Conservation (phyloP, 1,284 basidiomycete species). For the Austroboletus novae-zelandiae region DNA sequence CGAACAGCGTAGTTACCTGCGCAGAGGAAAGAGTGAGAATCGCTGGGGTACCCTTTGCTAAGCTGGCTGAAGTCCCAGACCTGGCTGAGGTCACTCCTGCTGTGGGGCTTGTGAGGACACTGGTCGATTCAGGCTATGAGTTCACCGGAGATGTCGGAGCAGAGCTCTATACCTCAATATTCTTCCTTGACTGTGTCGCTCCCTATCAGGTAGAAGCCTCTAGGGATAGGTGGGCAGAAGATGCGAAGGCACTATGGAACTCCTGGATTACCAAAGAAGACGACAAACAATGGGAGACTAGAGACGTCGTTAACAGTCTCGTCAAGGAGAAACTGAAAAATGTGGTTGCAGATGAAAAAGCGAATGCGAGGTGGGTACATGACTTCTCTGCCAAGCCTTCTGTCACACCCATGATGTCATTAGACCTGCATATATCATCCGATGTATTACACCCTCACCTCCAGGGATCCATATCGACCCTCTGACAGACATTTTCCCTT, state of each 20-base stretch:
- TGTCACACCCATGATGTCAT: background rate
- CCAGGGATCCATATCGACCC: conserved; percentile 36
- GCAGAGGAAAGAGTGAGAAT: conserved; percentile 13
- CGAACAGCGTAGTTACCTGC: conserved; percentile 12
- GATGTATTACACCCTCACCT: conserved; percentile 31
- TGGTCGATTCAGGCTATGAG: conserved; percentile 20
- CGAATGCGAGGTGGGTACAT: conserved; percentile 37
- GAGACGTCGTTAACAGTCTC: conserved; percentile 26
- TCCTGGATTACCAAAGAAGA: conserved; percentile 31
- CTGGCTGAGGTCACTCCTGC: conserved; percentile 1
- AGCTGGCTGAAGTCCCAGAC: conserved; percentile 1
- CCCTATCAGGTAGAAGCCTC: conserved; percentile 7
- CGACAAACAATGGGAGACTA: conserved; percentile 11
- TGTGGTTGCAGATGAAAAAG: conserved; percentile 43
- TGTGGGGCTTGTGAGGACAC: conserved; percentile 12
- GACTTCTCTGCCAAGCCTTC: conserved; percentile 13
- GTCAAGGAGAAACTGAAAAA: conserved; percentile 43
- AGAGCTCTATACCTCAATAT: conserved; percentile 23
- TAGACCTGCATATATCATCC: conserved; percentile 51
- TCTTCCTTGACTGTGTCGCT: conserved; percentile 25
- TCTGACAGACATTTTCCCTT: conserved; percentile 53
- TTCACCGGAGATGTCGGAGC: conserved; percentile 20
- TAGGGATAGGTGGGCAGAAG: conserved; percentile 14
- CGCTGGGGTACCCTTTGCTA: conserved; percentile 5
- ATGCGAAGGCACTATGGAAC: conserved; percentile 38